Conservation (phyloP, 306 rosid species). For the Vicia villosa region DNA sequence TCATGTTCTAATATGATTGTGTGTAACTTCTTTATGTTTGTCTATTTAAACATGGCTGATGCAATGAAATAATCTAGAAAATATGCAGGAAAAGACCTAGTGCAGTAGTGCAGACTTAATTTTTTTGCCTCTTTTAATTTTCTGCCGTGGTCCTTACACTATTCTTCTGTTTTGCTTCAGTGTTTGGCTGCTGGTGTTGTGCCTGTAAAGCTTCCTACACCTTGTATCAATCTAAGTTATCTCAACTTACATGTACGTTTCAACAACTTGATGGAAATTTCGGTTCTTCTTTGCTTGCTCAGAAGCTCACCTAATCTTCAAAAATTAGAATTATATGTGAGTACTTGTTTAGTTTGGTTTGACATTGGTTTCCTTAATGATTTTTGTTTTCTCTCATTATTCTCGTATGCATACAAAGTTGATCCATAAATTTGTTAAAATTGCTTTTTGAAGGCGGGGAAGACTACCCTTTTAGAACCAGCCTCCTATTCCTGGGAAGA, state of each 20-base stretch:
- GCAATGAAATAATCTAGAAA: too few relatives aligned
- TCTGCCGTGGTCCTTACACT: background rate
- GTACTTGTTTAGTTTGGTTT: slow-evolving; percentile 36
- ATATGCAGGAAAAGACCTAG: too few relatives aligned
- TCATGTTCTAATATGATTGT: too few relatives aligned
- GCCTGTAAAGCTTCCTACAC: too few relatives aligned
- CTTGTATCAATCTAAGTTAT: slow-evolving; percentile 42
- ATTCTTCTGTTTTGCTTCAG: slow-evolving; percentile 41
- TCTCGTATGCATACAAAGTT: background rate
- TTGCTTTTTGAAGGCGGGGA: slow-evolving; percentile 44
- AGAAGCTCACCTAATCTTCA: slow-evolving; percentile 59
- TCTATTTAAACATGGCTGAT: too few relatives aligned
- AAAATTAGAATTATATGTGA: slow-evolving; percentile 56
- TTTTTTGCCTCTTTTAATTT: too few relatives aligned
- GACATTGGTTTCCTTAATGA: background rate
- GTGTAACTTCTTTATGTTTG: too few relatives aligned
- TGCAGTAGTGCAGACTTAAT: too few relatives aligned
- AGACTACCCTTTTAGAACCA: background rate
- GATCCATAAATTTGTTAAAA: slow-evolving; percentile 3
- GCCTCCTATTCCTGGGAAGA: slow-evolving; percentile 35
- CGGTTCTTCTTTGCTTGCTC: too few relatives aligned
- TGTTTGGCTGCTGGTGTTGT: slow-evolving; percentile 51
- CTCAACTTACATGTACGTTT: too few relatives aligned
- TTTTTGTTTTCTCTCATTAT: background rate
- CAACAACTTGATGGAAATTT: too few relatives aligned